A percentile compares a stretch with the other conserved stretches of the same genome.
Evolutionary conservation across 1,284 basidiomycete genomes (phyloP).

Genomic region (Ceratobasidium sp.): DNA sequence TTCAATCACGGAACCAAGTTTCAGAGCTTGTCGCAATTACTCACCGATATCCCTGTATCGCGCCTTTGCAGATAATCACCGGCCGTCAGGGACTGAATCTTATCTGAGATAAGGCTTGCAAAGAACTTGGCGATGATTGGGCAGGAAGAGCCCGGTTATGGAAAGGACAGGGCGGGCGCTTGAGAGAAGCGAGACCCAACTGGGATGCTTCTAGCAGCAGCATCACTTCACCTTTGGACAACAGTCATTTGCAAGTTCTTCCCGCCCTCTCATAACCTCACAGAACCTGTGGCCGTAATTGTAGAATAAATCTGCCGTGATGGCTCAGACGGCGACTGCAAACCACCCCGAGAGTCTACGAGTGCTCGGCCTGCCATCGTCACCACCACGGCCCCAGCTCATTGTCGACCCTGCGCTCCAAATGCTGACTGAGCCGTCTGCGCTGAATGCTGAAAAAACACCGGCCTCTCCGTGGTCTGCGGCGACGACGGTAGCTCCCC

Average conservation of each 20-base stretch:
- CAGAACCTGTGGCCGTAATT: not conserved
- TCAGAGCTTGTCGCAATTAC: not conserved
- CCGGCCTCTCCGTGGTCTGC: conserved; percentile 39
- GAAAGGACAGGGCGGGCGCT: conserved; percentile 13
- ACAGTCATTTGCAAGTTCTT: not conserved
- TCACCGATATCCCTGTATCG: not conserved
- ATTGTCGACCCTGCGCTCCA: conserved; percentile 40
- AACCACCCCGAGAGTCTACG: conserved; percentile 32
- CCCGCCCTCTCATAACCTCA: not conserved
- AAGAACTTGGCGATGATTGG: not conserved
- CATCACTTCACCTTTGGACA: not conserved
- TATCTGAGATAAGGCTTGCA: too few relatives aligned
- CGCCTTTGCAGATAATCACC: conserved; percentile 1
- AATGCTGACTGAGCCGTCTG: conserved; percentile 25
- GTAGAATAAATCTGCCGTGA: conserved; percentile 25
- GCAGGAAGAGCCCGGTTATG: not conserved
- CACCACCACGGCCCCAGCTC: conserved; percentile 24
- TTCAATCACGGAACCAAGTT: too few relatives aligned
- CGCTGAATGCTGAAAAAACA: conserved; percentile 19
- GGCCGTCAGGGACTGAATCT: not conserved
- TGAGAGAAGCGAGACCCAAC: conserved; percentile 1
- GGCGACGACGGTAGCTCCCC: conserved; percentile 21
- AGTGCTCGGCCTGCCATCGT: conserved; percentile 15
- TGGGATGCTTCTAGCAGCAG: not conserved
- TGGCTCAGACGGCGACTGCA: conserved; percentile 33